These are phyloP conservation scores for Aegilops tauschii DNA, from an alignment of 176 grass and related monocot species.

Conservation along the genomic window DNA sequence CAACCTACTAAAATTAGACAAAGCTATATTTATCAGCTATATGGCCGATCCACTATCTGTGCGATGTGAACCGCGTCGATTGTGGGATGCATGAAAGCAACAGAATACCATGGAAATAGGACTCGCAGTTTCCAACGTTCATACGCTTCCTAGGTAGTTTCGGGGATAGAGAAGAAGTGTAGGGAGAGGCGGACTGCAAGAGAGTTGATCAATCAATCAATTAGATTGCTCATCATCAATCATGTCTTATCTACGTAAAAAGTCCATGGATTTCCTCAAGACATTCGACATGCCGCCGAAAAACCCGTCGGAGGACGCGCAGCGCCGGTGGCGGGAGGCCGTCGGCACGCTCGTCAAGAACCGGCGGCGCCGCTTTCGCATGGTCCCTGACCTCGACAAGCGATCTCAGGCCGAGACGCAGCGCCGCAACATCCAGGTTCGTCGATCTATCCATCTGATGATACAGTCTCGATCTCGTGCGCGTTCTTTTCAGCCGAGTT, in stretches of 20 bases:
- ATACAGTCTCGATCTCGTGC: not conserved
- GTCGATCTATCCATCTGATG: not conserved
- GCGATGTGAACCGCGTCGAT: not conserved
- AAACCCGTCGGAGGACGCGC: slow-evolving; percentile 85
- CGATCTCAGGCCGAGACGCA: slow-evolving; percentile 58
- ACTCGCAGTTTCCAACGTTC: not conserved
- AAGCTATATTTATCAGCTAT: not conserved
- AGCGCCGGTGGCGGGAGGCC: slow-evolving; percentile 79
- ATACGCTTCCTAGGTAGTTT: not conserved
- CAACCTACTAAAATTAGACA: not conserved
- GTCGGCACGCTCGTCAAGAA: slow-evolving; percentile 76
- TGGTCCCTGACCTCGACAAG: slow-evolving; percentile 81
- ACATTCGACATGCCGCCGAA: slow-evolving; percentile 78
- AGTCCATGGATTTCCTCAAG: slow-evolving; percentile 67
- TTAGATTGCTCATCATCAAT: too few species aligned
- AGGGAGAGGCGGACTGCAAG: too few species aligned
- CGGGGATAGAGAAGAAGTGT: too few species aligned
- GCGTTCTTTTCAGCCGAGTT: not conserved
- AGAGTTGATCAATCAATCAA: too few species aligned
- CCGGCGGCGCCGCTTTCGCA: slow-evolving; percentile 80
- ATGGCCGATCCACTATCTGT: not conserved
- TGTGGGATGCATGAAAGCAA: not conserved
- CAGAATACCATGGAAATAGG: not conserved
- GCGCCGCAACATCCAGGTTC: slow-evolving; percentile 70
- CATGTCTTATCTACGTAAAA: slow-evolving; percentile 50